Conservation (phyloP, 192 early-diverging fungal species). For the Kappamyces sp. region DNA sequence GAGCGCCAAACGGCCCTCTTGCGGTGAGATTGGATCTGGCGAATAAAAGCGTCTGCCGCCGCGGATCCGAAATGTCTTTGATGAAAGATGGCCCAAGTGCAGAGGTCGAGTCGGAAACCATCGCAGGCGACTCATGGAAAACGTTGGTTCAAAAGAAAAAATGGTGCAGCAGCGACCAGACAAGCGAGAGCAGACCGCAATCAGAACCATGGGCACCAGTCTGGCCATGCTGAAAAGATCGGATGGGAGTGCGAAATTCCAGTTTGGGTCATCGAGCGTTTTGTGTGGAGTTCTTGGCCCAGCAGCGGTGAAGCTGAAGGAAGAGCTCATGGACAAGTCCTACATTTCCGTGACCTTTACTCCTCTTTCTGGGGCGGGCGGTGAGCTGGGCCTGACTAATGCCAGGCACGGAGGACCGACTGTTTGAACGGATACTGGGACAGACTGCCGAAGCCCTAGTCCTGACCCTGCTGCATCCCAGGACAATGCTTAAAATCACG, state of each 20-base stretch:
- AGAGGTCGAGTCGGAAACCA: no score
- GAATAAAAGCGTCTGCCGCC: neutral
- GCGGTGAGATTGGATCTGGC: conserved; percentile 1
- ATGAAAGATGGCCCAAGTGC: no score
- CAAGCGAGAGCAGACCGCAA: conserved; percentile 7
- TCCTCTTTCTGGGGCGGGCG: conserved; percentile 56
- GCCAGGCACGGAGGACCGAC: conserved; percentile 64
- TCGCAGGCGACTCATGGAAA: no score
- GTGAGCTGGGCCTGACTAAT: conserved; percentile 19
- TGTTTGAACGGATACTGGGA: conserved; percentile 62
- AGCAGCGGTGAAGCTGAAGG: conserved; percentile 72
- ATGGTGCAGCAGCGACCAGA: neutral
- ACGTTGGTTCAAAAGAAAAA: no score
- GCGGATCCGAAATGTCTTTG: no score
- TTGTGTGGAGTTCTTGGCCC: conserved; percentile 67
- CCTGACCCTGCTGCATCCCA: conserved; percentile 73
- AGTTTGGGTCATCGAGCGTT: conserved; percentile 1
- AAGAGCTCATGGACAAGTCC: conserved; percentile 86
- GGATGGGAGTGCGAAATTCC: conserved; percentile 15
- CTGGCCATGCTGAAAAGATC: conserved; percentile 3
- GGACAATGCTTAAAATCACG: conserved; percentile 80
- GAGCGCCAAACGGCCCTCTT: conserved; percentile 9
- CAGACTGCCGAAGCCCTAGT: conserved; percentile 71
- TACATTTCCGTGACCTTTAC: conserved; percentile 73
- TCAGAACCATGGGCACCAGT: conserved; percentile 4